Percentiles rank a stretch among this genome's conserved stretches.
These are phyloP conservation scores for Oropetium thomaeum DNA, from an alignment of 176 grass and related monocot genomes.

Conservation along the genomic window DNA sequence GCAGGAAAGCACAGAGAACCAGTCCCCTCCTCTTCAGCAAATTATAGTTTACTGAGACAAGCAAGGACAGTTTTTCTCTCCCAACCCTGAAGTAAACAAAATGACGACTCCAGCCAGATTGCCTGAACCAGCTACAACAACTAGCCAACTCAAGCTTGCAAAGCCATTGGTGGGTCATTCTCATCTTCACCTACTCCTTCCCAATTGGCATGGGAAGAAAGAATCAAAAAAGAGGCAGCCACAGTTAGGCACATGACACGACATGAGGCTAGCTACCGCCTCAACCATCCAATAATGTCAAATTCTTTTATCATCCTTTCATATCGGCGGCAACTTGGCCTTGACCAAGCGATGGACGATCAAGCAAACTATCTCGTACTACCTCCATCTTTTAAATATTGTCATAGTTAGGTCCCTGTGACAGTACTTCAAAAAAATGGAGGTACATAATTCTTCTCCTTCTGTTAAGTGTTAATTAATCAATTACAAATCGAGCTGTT, in stretches of 20 bases:
- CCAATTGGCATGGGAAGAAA: neutral
- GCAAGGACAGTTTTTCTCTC: neutral
- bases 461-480: neutral
- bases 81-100: neutral
- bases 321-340: slow-evolving; percentile 5
- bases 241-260: slow-evolving; percentile 18
- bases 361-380: neutral
- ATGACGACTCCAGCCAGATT: neutral
- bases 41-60: slow-evolving; percentile 15
- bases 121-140: neutral
- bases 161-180: neutral
- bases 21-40: neutral
- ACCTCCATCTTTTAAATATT: no score
- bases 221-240: neutral
- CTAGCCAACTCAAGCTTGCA: slow-evolving; percentile 14
- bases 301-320: neutral
- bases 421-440: no score
- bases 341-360: slow-evolving; percentile 9
- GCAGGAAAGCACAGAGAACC: slow-evolving; percentile 26
- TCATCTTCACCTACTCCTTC: neutral
- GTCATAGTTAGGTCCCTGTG: no score
- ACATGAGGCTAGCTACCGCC: neutral
- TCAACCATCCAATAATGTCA: slow-evolving; percentile 13
- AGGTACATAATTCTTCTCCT: neutral
- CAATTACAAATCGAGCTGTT: neutral